A percentile compares a stretch with the other conserved stretches of the same genome.
Evolutionary conservation across 331 rosid species (phyloP).

Genomic region (Cydonia oblonga): DNA sequence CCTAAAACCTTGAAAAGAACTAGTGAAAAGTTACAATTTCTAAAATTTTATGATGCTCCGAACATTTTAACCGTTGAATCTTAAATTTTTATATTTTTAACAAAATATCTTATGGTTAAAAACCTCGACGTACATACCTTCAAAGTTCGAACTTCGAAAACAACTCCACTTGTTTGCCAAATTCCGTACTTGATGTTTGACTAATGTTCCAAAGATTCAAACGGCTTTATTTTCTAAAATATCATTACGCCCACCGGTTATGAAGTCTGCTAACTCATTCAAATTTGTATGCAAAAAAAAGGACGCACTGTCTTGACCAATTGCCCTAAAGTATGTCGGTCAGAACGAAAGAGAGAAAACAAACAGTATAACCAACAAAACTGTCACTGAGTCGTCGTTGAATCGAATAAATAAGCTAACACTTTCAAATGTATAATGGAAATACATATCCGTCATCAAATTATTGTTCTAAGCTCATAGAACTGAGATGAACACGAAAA

Average conservation of each 20-base stretch:
- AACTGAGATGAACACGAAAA: not conserved
- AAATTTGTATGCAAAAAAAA: too few species aligned
- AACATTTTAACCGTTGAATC: too few species aligned
- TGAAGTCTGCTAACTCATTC: too few species aligned
- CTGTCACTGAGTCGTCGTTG: not conserved
- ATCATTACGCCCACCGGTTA: too few species aligned
- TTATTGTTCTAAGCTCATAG: conserved; percentile 20
- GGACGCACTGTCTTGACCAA: accelerated
- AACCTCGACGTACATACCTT: too few species aligned
- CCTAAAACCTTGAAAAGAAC: not conserved
- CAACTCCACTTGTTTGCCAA: not conserved
- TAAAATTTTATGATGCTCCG: too few species aligned
- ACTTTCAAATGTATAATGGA: not conserved
- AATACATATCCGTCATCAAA: not conserved
- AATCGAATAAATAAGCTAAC: conserved; percentile 6
- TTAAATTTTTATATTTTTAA: too few species aligned
- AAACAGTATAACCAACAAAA: not conserved
- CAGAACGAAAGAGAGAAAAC: not conserved
- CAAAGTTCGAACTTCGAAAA: not conserved
- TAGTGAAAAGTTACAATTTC: not conserved
- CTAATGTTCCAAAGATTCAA: not conserved
- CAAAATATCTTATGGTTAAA: too few species aligned
- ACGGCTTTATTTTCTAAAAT: too few species aligned
- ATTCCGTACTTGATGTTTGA: not conserved
- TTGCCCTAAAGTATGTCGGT: too few species aligned